Evolutionary conservation across 2,329 filamentous ascomycete genomes (phyloP).

Genomic region (Botryosphaeria agaves): DNA sequence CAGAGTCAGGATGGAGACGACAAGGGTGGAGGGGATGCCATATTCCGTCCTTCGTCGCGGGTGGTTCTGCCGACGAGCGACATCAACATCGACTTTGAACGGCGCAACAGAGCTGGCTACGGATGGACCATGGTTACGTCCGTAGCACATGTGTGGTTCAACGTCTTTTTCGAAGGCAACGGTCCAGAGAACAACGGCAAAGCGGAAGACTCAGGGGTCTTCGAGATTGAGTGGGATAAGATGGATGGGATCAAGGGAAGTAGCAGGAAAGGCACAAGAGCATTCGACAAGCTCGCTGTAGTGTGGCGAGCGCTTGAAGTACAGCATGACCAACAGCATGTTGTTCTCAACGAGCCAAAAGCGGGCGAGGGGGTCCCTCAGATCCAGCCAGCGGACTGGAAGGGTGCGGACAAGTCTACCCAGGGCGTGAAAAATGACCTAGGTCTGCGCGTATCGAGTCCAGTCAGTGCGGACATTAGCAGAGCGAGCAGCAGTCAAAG

Average conservation of each 20-base stretch:
- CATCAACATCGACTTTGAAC: conserved; percentile 78
- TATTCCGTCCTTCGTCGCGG: conserved; percentile 54
- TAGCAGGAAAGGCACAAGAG: conserved; percentile 60
- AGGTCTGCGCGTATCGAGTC: conserved; percentile 48
- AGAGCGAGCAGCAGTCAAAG: conserved; percentile 52
- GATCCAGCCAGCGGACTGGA: conserved; percentile 57
- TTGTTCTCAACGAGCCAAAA: conserved; percentile 46
- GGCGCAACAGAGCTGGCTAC: conserved; percentile 62
- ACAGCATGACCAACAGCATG: conserved; percentile 11
- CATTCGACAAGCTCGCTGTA: conserved; percentile 67
- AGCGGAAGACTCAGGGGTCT: conserved; percentile 51
- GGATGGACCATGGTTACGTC: conserved; percentile 77
- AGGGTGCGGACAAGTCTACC: conserved; percentile 30
- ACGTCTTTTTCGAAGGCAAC: conserved; percentile 75
- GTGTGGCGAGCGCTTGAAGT: conserved; percentile 48
- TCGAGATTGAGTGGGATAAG: conserved; percentile 53
- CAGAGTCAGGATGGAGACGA: conserved; percentile 7
- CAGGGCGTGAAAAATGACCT: conserved; percentile 37
- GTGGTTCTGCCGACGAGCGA: conserved; percentile 66
- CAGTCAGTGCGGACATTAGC: conserved; percentile 49
- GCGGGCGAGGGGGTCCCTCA: conserved; percentile 54
- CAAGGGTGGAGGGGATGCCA: conserved; percentile 44
- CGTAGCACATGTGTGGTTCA: conserved; percentile 94
- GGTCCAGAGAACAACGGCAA: conserved; percentile 51
- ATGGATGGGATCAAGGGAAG: conserved; percentile 96